Evolutionary conservation across 2,329 filamentous ascomycete genomes (phyloP).

Genomic region (Zymoseptoria passerinii): DNA sequence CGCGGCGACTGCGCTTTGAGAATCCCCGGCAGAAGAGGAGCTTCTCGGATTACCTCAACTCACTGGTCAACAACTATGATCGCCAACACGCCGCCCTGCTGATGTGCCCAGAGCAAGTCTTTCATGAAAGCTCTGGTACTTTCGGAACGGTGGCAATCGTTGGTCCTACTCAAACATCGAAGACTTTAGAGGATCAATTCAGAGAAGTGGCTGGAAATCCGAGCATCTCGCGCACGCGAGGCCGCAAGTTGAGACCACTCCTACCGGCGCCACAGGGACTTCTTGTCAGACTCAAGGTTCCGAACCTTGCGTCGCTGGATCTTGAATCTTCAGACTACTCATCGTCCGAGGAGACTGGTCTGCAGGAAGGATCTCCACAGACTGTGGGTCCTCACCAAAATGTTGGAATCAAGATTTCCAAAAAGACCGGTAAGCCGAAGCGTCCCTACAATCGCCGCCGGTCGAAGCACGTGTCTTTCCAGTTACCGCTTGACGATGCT

Average conservation of each 20-base stretch:
- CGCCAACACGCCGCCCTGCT: constrained; percentile 3
- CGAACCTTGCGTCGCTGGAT: background rate
- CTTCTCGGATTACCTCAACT: background rate
- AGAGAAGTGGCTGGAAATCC: background rate
- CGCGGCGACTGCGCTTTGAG: background rate
- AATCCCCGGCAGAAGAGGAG: background rate
- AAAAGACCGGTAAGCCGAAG: constrained; percentile 9
- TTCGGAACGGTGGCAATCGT: constrained; percentile 6
- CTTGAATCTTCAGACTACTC: background rate
- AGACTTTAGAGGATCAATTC: background rate
- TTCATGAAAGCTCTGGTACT: constrained; percentile 7
- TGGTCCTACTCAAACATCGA: background rate
- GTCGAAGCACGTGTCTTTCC: background rate
- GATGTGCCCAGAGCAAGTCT: constrained; percentile 8
- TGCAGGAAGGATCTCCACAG: background rate
- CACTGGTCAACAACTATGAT: background rate
- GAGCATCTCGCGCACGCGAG: background rate
- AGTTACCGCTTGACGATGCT: background rate
- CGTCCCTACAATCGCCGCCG: constrained; percentile 1
- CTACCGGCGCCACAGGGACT: background rate
- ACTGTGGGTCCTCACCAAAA: background rate
- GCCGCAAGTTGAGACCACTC: background rate
- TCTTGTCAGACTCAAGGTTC: constrained; percentile 9
- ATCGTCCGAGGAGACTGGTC: background rate
- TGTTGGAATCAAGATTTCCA: background rate